Evolutionary conservation across 179 eudicot genomes (phyloP), one percentile per base, ranked within the genome.

Genomic region (Silene coronaria): DNA sequence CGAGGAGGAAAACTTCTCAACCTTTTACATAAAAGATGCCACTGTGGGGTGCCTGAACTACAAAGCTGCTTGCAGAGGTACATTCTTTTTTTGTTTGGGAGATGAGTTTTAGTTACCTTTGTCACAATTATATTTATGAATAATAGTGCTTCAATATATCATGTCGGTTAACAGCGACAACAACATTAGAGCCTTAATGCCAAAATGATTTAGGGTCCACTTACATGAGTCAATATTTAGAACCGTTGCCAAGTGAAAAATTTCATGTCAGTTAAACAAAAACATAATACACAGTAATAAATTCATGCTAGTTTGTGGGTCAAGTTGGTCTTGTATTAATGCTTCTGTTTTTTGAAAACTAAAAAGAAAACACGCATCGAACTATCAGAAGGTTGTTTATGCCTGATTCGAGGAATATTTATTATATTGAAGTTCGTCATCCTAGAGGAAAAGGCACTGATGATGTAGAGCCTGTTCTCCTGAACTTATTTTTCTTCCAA

Each of bases 41-140:
- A 91, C 63, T 96, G 97, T 82, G 99, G 99, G 79, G 96, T 96
- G 72, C 99, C 99, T 72, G 99, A 96, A 87, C 75, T 96, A 76
- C 99, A 96, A 81, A 80, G 91, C 59, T 93, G 99, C 84, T 84
- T 96, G 81, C 96, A 91, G 78, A 88, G 99, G 99, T 89, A 80
- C 79, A 80, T 32, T 70, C 9, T 1, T 19, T 26, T 26, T 4
- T 28, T 4, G 17, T 38, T 10, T 26, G 21, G 5, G 57, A 45
- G 21, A 36, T 42, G 38, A 48, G 21, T 14, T 76, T 48, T 53
- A 17, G 23, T 19, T 46, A 22, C 10, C 27, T 12, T 3, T 67
- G 27, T 59, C 45, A 19, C 45, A 70, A 17, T 11, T 51, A 51
- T 24, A 70, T 7, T 11, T 51, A 51, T 24, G 61, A 48, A 28